Evolutionary conservation across 495 filamentous ascomycete species (phyloP).

Genomic region (Talaromyces stipitatus): DNA sequence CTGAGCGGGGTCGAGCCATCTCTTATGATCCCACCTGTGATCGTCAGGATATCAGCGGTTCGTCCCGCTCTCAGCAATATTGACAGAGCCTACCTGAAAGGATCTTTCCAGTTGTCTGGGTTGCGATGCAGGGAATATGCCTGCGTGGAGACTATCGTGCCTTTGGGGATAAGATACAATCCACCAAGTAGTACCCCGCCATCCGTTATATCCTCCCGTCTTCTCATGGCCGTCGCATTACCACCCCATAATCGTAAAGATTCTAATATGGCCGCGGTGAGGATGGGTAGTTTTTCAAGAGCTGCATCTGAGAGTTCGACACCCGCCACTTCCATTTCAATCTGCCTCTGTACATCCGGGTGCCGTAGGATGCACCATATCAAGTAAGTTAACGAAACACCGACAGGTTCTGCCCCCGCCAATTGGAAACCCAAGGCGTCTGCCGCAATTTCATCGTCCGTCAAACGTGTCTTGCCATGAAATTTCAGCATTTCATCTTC

Average conservation of each 20-base stretch:
- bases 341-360: background rate
- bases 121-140: conserved; percentile 37
- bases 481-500: background rate
- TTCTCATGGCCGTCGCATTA: background rate
- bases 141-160: conserved; percentile 28
- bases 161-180: conserved; percentile 18
- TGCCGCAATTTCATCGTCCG: background rate
- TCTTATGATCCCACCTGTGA: background rate
- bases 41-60: background rate
- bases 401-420: background rate
- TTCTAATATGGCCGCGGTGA: background rate
- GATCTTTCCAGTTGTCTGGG: background rate
- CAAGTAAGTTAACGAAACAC: background rate
- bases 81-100: background rate
- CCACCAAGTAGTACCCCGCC: background rate
- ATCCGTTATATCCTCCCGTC: background rate
- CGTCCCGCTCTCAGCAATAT: background rate
- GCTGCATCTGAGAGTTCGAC: background rate
- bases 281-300: background rate
- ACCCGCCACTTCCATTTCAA: background rate
- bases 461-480: background rate
- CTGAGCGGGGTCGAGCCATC: background rate
- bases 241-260: background rate
- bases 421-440: background rate
- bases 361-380: background rate